phyloP scores from a whole-genome alignment of 306 rosid genomes.

The Dicorynia guianensis region DNA sequence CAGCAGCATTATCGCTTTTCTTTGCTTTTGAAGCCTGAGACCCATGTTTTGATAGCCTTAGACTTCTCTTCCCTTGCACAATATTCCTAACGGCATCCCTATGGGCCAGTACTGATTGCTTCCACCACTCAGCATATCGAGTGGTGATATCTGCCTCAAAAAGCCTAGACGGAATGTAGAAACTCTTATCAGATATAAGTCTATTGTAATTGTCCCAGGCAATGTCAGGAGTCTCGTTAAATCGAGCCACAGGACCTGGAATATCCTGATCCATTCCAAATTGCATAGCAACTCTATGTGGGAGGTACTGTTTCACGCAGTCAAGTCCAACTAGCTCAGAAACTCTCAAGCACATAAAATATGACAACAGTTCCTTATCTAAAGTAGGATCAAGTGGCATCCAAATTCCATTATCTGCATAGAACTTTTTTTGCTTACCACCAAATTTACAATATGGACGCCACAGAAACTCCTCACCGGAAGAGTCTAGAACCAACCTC shows the following conservation, averaged over 20 bases:
- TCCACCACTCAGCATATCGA: constrained; percentile 42
- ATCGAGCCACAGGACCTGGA: constrained; percentile 32
- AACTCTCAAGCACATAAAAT: constrained; percentile 48
- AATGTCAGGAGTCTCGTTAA: neutral
- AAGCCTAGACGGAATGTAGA: constrained; percentile 49
- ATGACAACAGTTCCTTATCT: constrained; percentile 34
- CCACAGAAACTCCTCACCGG: constrained; percentile 49
- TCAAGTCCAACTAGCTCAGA: constrained; percentile 56
- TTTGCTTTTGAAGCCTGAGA: neutral
- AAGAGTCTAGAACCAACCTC: constrained; percentile 46
- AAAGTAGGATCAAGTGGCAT: constrained; percentile 20
- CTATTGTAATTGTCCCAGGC: constrained; percentile 51
- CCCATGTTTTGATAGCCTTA: neutral
- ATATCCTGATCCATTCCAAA: constrained; percentile 73
- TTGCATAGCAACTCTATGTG: constrained; percentile 66
- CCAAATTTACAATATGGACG: constrained; percentile 51
- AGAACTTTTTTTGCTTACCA: constrained; percentile 27
- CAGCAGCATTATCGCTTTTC: constrained; percentile 22
- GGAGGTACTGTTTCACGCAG: constrained; percentile 47
- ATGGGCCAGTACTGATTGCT: neutral
- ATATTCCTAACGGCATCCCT: neutral
- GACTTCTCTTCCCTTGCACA: constrained; percentile 26
- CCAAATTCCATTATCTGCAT: constrained; percentile 42
- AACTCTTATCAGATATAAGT: constrained; percentile 1
- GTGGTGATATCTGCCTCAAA: constrained; percentile 49